Conservation (phyloP, 2,329 filamentous ascomycete species). For the Phialocephala subalpina region DNA sequence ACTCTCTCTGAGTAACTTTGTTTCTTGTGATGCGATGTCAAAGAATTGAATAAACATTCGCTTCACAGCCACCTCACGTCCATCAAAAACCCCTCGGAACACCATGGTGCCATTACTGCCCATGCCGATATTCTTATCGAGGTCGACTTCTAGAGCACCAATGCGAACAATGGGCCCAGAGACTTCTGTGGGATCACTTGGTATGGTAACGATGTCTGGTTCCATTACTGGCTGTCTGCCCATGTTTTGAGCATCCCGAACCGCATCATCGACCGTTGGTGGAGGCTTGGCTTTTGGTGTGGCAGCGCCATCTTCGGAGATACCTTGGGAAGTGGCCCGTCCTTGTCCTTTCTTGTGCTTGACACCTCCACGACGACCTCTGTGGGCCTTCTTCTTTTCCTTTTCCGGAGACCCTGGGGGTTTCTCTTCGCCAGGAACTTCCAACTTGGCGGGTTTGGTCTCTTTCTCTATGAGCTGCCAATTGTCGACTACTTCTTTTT, state of each 20-base stretch:
- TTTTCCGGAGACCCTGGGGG: slow-evolving; percentile 51
- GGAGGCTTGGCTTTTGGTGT: slow-evolving; percentile 36
- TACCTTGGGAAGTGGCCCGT: slow-evolving; percentile 54
- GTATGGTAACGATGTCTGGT: slow-evolving; percentile 66
- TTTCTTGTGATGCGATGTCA: slow-evolving; percentile 94
- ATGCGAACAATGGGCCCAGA: slow-evolving; percentile 67
- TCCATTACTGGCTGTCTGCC: slow-evolving; percentile 62
- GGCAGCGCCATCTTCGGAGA: slow-evolving; percentile 20
- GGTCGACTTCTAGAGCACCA: slow-evolving; percentile 70
- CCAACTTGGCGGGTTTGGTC: slow-evolving; percentile 5
- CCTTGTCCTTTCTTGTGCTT: slow-evolving; percentile 64
- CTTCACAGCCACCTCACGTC: slow-evolving; percentile 93
- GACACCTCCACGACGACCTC: slow-evolving; percentile 75
- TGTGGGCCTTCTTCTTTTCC: slow-evolving; percentile 66
- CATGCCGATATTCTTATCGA: slow-evolving; percentile 70
- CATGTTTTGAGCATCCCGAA: slow-evolving; percentile 65
- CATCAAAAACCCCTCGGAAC: slow-evolving; percentile 93
- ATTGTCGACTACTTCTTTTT: slow-evolving; percentile 3
- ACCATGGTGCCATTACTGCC: slow-evolving; percentile 98
- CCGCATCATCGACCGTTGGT: slow-evolving; percentile 65
- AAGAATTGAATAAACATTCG: slow-evolving; percentile 96
- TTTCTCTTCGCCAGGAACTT: slow-evolving; percentile 37
- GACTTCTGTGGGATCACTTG: slow-evolving; percentile 65
- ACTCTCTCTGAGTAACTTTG: slow-evolving; percentile 87
- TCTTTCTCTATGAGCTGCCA: slow-evolving; percentile 6